Evolutionary conservation across 2,329 filamentous ascomycete species (phyloP).

Genomic region (Cytospora paraplurivora): DNA sequence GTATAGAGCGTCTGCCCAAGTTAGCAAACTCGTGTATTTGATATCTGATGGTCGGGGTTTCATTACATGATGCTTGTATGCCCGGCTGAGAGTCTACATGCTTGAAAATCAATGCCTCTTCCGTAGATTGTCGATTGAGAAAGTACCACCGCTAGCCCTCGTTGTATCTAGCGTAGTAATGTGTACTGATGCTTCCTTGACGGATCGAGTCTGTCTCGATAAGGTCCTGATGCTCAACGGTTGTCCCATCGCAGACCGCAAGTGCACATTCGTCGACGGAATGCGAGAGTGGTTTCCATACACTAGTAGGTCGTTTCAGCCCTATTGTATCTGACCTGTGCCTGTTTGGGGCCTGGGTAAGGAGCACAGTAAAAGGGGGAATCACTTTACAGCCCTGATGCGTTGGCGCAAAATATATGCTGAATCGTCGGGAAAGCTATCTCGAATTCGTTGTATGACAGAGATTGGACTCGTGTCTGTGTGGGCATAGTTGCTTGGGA

Average conservation of each 20-base stretch:
- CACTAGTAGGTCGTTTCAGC: background rate
- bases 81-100: conserved; percentile 9
- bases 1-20: conserved; percentile 3
- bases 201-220: conserved; percentile 11
- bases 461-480: conserved; percentile 10
- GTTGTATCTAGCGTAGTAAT: conserved; percentile 7
- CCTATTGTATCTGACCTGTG: no score
- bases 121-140: background rate
- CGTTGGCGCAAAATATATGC: conserved; percentile 1
- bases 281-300: conserved; percentile 6
- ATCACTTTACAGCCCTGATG: conserved; percentile 3
- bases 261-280: background rate
- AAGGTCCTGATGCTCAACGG: background rate
- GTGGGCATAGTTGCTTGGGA: conserved; percentile 2
- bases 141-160: conserved; percentile 5
- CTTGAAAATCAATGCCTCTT: conserved; percentile 10
- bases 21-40: background rate
- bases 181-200: background rate
- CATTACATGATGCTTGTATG: background rate
- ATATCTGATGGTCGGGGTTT: no score
- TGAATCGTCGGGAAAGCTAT: conserved; percentile 1
- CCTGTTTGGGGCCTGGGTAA: no score
- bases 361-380: background rate
- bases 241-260: conserved; percentile 8
- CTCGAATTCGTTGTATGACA: background rate